Conservation (phyloP, 768 basidiomycete species). For the Serendipita vermifera region DNA sequence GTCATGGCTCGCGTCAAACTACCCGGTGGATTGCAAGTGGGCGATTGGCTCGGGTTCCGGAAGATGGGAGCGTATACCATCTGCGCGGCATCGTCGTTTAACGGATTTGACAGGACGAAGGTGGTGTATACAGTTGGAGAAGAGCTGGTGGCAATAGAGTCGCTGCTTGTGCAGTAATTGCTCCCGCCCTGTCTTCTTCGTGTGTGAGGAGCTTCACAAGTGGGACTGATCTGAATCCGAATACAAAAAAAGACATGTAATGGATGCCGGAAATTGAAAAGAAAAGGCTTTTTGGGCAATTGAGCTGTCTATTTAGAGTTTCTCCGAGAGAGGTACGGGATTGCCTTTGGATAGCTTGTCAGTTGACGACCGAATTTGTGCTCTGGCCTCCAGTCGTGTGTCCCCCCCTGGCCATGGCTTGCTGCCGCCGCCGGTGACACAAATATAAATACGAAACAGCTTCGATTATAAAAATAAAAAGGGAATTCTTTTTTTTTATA, state of each 20-base stretch:
- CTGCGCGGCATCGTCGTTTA: constrained; percentile 93
- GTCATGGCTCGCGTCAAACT: constrained; percentile 53
- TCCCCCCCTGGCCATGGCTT: too few relatives aligned
- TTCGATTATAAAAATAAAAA: too few relatives aligned
- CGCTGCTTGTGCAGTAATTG: neutral
- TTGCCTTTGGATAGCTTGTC: too few relatives aligned
- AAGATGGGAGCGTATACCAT: constrained; percentile 99
- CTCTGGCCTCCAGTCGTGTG: too few relatives aligned
- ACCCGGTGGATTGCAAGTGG: constrained; percentile 63
- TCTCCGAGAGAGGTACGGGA: too few relatives aligned
- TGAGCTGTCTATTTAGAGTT: too few relatives aligned
- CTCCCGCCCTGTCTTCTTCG: too few relatives aligned
- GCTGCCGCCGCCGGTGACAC: too few relatives aligned
- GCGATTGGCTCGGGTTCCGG: constrained; percentile 96
- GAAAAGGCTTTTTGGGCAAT: too few relatives aligned
- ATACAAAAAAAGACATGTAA: neutral
- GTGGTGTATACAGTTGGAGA: constrained; percentile 66
- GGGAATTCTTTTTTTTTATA: too few relatives aligned
- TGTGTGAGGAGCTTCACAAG: neutral
- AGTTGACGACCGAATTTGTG: too few relatives aligned
- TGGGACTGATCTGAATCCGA: neutral
- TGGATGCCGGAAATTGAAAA: neutral
- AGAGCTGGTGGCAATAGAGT: constrained; percentile 29
- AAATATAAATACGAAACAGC: too few relatives aligned
- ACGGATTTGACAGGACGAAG: constrained; percentile 72